A percentile compares a stretch with the other conserved stretches of the same genome.
These are phyloP conservation scores for Earliella scabrosa DNA, from an alignment of 1,284 basidiomycete species.

Conservation along the genomic window DNA sequence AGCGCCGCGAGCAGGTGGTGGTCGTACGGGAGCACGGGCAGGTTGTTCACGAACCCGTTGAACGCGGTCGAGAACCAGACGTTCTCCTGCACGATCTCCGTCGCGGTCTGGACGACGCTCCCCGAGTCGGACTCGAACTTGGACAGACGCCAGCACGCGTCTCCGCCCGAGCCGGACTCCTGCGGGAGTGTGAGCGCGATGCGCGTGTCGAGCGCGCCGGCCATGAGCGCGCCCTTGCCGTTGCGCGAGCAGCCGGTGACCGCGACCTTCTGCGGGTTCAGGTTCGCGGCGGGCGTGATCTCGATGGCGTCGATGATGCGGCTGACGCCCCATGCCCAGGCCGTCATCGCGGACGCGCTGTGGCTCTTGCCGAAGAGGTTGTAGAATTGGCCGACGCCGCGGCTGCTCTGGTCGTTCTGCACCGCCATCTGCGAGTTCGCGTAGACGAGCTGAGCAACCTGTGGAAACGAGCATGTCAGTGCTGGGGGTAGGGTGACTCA, in stretches of 20 bases:
- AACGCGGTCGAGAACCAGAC: constrained; percentile 58
- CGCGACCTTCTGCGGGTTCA: constrained; percentile 50
- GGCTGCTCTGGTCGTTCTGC: constrained; percentile 45
- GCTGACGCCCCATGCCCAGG: constrained; percentile 60
- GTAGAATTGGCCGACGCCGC: constrained; percentile 59
- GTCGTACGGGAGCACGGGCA: constrained; percentile 51
- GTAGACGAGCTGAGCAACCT: constrained; percentile 52
- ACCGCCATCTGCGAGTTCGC: constrained; percentile 53
- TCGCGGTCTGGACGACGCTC: constrained; percentile 47
- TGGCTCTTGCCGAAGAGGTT: constrained; percentile 49
- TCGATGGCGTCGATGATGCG: constrained; percentile 60
- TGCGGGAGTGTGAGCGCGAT: constrained; percentile 60
- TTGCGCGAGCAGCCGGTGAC: constrained; percentile 61
- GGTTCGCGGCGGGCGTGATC: constrained; percentile 43
- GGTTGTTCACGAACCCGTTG: constrained; percentile 45
- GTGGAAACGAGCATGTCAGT: not conserved
- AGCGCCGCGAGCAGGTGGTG: constrained; percentile 56
- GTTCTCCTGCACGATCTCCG: constrained; percentile 57
- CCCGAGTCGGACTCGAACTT: constrained; percentile 44
- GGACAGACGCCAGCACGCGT: constrained; percentile 59
- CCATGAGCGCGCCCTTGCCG: constrained; percentile 59
- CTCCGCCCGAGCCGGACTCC: constrained; percentile 60
- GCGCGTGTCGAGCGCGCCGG: constrained; percentile 56
- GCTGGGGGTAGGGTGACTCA: too few species aligned
- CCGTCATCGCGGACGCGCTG: constrained; percentile 54